phyloP scores from a whole-genome alignment of 768 basidiomycete genomes.

The Tephrocybe sp. region DNA sequence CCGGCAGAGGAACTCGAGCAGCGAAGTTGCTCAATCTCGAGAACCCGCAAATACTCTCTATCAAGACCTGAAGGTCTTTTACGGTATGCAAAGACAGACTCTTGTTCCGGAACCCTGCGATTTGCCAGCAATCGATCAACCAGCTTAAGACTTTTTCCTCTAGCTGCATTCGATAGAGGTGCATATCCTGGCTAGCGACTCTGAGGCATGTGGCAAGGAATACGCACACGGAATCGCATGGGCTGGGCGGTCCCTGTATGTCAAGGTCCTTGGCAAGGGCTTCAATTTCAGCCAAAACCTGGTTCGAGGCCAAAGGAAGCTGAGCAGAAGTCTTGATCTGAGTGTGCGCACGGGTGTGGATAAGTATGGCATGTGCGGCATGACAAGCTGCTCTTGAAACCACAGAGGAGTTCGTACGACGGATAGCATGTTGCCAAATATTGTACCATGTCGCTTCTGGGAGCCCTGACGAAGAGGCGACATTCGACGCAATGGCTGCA shows the following conservation, averaged over 20 bases:
- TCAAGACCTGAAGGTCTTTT: slow-evolving; percentile 60
- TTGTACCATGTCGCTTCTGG: slow-evolving; percentile 59
- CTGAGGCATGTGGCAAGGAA: slow-evolving; percentile 72
- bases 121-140: slow-evolving; percentile 73
- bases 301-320: slow-evolving; percentile 50
- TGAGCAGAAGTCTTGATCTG: slow-evolving; percentile 19
- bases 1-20: slow-evolving; percentile 61
- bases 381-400: slow-evolving; percentile 84
- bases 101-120: slow-evolving; percentile 32
- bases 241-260: slow-evolving; percentile 85
- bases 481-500: slow-evolving; percentile 65
- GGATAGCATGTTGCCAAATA: slow-evolving; percentile 81
- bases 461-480: slow-evolving; percentile 22
- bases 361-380: slow-evolving; percentile 55
- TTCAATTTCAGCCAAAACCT: slow-evolving; percentile 73
- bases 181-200: slow-evolving; percentile 77
- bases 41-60: slow-evolving; percentile 66
- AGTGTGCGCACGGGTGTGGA: slow-evolving; percentile 28
- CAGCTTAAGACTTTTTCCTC: slow-evolving; percentile 85
- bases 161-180: slow-evolving; percentile 81
- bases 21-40: slow-evolving; percentile 43
- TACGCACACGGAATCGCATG: slow-evolving; percentile 87
- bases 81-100: slow-evolving; percentile 54
- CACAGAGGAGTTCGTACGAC: slow-evolving; percentile 64
- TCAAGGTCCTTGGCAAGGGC: slow-evolving; percentile 79